Evolutionary conservation across 352 stramenopile genomes (phyloP), one percentile per base, ranked within the genome.

Genomic region (Globisporangium abappressorium): DNA sequence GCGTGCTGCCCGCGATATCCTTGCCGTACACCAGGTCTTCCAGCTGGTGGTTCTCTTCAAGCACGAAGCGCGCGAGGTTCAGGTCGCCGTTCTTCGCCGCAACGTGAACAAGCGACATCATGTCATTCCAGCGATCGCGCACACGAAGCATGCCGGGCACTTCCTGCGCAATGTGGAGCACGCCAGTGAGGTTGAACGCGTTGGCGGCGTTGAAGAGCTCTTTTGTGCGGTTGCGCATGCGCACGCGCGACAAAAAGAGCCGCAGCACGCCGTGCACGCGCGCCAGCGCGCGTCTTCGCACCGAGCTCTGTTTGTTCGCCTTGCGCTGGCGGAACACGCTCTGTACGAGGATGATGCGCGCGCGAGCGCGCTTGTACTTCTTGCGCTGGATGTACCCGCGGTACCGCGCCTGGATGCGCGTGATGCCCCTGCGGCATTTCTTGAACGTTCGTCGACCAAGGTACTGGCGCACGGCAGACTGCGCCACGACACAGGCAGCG

Each of bases 71-170:
- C 28, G 85, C 85, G 22, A 96, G 69, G 62, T 93, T 95, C 51
- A 96, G 51, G 63, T 95, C 87, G 11, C 86, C 84, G 66, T 95
- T 96, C 68, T 93, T 93, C 2, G 87, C 89, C 0, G 90, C 91
- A n/a, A 94, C 87, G 75, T 97, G 91, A 30, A 97, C 82, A 15
- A 97, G 73, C 24, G 87, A 96, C 75, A 95, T 92, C 83, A 93
- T 89, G 38, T 95, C 80, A 68, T 89, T 77, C 28, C 74, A 70
- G 58, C 84, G 84, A 43, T 96, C 88, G 51, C 88, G 84, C 3
- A 94, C 84, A 12, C 87, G 84, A 11, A 94, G 62, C 83, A 93
- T 94, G 9, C 85, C 85, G 9, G 87, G 89, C 54, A 90, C 78
- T 38, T 94, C 81, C 65, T 95, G 89, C 3, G 86, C 81, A 70